Evolutionary conservation across 2,329 filamentous ascomycete genomes (phyloP), one percentile per base, ranked within the genome.

Genomic region (Aspergillus clavatus): DNA sequence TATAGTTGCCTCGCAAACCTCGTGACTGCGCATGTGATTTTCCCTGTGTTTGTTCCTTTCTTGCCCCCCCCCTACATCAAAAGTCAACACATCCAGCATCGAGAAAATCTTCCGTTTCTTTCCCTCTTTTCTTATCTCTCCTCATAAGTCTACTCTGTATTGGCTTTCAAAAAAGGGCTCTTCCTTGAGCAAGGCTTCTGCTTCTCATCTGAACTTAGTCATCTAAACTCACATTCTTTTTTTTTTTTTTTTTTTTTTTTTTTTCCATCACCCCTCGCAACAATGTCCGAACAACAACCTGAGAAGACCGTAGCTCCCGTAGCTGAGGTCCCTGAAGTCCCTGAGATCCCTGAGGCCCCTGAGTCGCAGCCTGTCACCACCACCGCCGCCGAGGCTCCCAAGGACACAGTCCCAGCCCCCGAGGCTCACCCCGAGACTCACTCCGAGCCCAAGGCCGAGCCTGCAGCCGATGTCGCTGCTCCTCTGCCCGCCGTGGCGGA

Each of bases 201-300:
- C n/a, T n/a, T n/a, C n/a, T n/a, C n/a, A n/a, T n/a, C n/a, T n/a
- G n/a, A n/a, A n/a, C n/a, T n/a, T n/a, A n/a, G n/a, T n/a, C n/a
- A n/a, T n/a, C n/a, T 18, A 7, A 10, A 7, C 12, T 16, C 7
- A 33, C 18, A 33, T 16, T 21, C 16, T 19, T 35, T 35, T 11
- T 2, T 10, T 19, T 6, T 11, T 35, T 12, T 16, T 12, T 2
- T 27, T 29, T 43, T 29, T 48, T 40, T 35, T 45, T 23, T 40
- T 10, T 38, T 46, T 36, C 19, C 23, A 40, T 26, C 11, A 36
- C 40, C n/a, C 12, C 14, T 31, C n/a, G n/a, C n/a, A n/a, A 45
- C 24, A 28, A 60, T 59, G 56, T 46, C 56, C 5, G 54, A 58
- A 12, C 47, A 44, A 37, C 53, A 46, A n/a, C 44, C 56, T 37